These are phyloP conservation scores for Aschersonia sp. DNA, from an alignment of 2,329 filamentous ascomycete species.

Conservation along the genomic window DNA sequence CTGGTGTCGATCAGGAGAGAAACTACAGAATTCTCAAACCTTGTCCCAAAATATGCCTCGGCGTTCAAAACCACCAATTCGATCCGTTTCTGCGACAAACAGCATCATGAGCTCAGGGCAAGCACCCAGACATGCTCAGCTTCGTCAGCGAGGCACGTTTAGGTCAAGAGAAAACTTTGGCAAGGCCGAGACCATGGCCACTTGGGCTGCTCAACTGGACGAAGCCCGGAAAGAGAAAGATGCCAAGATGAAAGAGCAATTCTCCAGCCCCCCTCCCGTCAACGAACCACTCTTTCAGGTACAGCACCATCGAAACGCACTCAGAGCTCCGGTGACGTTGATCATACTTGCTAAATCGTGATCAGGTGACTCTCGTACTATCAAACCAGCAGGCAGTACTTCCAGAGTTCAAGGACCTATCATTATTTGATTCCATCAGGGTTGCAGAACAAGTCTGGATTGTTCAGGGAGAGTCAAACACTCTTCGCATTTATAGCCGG, in stretches of 20 bases:
- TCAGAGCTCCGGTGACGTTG: too few relatives aligned
- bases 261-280: not conserved
- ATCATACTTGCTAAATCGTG: too few relatives aligned
- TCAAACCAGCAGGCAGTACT: conserved; percentile 14
- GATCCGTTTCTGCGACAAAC: too few relatives aligned
- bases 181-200: not conserved
- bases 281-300: not conserved
- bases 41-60: too few relatives aligned
- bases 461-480: conserved; percentile 8
- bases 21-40: too few relatives aligned
- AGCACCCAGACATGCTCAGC: too few relatives aligned
- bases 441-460: conserved; percentile 17
- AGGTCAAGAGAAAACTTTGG: too few relatives aligned
- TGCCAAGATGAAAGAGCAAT: not conserved
- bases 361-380: conserved; percentile 13
- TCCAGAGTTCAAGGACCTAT: conserved; percentile 9
- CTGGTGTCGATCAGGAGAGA: too few relatives aligned
- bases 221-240: not conserved
- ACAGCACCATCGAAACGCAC: not conserved
- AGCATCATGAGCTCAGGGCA: too few relatives aligned
- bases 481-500: conserved; percentile 13
- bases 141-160: too few relatives aligned
- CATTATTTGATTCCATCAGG: conserved; percentile 14
- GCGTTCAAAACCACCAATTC: too few relatives aligned
- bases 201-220: not conserved